Base-by-base conservation (phyloP, 371 early-diverging fungal species). In the Rhizopus microsporus region DNA sequence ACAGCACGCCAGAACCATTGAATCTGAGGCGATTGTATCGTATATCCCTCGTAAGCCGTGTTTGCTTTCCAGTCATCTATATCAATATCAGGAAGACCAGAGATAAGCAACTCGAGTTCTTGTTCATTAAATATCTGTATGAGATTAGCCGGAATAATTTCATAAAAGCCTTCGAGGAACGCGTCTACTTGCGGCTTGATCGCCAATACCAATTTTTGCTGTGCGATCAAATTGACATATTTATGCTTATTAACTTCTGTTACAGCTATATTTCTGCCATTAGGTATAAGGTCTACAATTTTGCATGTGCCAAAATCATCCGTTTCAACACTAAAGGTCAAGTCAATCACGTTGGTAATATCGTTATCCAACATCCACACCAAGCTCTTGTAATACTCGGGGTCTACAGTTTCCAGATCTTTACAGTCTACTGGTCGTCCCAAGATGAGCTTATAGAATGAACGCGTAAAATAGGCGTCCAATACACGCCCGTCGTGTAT, bases 1-100 rank as follows among this genome's bases (percentile, higher is more conserved):
- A 99, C 98, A 0, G 95, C 97, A 33, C 97, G 82, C 99, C 99
- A 99, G 84, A 99, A 99, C 97, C 98, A 96, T 71, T 96, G 94
- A 46, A 99, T 88, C 63, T 93, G 96, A 12, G 93, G 91, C 5
- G 93, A 90, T 23, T 89, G 77, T 4, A 83, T 62, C 9, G 90
- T 84, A 75, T 97, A 99, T 49, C 94, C 87, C 62, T 91, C 87
- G 70, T 99, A 99, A 62, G 90, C 94, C 1, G 99, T 95, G 75
- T 97, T 93, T 75, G 96, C 97, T 68, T 92, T 93, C 99, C 99
- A 99, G 72, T 99, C 99, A 63, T 99, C 99, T 50, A 98, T 86
- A 72, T 99, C 98, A 60, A 99, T 94, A 57, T 99, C 99, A 1
- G 97, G 95, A 69, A 98, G 75, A 44, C 99, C 99, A 44, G 96